These are phyloP conservation scores for Corymbia citriodora DNA, from an alignment of 441 rosid genomes.

Conservation along the genomic window DNA sequence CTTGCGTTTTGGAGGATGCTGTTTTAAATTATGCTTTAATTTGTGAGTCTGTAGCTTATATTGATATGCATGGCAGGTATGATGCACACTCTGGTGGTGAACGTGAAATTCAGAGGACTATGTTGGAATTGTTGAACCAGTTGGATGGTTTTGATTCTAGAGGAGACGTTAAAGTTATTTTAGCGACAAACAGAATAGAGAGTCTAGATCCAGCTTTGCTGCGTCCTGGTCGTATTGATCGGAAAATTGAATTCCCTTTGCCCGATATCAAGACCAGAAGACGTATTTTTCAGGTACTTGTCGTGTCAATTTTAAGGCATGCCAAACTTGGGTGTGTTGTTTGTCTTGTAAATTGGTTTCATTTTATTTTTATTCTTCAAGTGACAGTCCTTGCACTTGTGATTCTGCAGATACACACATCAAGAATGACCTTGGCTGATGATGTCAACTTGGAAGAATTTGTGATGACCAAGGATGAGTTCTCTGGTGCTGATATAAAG, in stretches of 20 bases:
- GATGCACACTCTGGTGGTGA: constrained; percentile 99
- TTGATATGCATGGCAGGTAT: constrained; percentile 34
- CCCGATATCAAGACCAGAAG: constrained; percentile 96
- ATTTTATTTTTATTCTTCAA: background rate
- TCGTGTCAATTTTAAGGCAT: background rate
- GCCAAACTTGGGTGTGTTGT: background rate
- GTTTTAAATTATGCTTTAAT: background rate
- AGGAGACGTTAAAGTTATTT: constrained; percentile 96
- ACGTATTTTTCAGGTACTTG: constrained; percentile 86
- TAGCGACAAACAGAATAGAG: constrained; percentile 95
- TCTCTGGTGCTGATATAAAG: constrained; percentile 97
- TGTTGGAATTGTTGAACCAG: constrained; percentile 94
- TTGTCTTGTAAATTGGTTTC: background rate
- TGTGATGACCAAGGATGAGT: constrained; percentile 98
- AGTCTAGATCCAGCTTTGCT: constrained; percentile 97
- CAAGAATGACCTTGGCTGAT: constrained; percentile 91
- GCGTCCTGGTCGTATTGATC: constrained; percentile 93
- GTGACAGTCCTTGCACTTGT: background rate
- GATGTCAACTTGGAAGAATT: constrained; percentile 98
- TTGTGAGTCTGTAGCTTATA: background rate
- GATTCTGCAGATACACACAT: constrained; percentile 72
- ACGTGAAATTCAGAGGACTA: constrained; percentile 97
- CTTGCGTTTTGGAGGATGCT: background rate
- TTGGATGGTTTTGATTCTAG: constrained; percentile 96
- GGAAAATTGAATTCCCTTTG: constrained; percentile 96